Evolutionary conservation across 164 flowering plant genomes (phyloP), one percentile per base, ranked within the genome.

Genomic region (Aristolochia californica): DNA sequence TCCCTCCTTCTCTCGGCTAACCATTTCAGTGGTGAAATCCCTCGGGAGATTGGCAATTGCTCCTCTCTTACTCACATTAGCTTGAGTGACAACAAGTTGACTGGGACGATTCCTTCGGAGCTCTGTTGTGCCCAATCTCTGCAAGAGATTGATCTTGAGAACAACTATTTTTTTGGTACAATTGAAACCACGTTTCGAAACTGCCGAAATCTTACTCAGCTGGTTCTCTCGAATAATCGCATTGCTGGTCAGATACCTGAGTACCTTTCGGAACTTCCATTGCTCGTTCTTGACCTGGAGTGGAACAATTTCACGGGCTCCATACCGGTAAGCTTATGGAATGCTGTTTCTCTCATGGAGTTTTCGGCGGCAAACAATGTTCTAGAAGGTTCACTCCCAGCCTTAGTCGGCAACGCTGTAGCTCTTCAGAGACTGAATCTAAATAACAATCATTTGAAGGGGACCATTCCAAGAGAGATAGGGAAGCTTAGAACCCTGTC

Each of bases 31-130:
- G 88, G 95, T 12, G 17, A 43, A 53, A 79, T 84, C 28, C 88
- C 91, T 0, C 71, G 77, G 7, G 84, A 81, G 69, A 75, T 87
- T 67, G 91, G 91, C 8, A 81, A 87, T 28, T 87, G 87, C 63
- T 68, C 82, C 0, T 43, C 59, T 68, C 75, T 87, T 34, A 68
- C 25, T 64, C 76, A 75, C 45, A 56, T 87, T 26, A 79, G 81
- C 45, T 59, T 84, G 65, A 75, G 83, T 54, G 68, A 72, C 30
- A 87, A 87, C 62, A 26, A 68, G 62, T 66, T 84, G 48, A 60
- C 66, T 1, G 95, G 91, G 53, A 27, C 63, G 0, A 83, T 87
- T 5, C 95, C 91, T 0, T 61, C 56, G 2, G 91, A 83, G 60
- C 55, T 87, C 7, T 87, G 95, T 54, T 72, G 77, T 69, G 75